Base-by-base conservation (phyloP, 2,329 filamentous ascomycete genomes). In the Tolypocladium ophioglossoides region DNA sequence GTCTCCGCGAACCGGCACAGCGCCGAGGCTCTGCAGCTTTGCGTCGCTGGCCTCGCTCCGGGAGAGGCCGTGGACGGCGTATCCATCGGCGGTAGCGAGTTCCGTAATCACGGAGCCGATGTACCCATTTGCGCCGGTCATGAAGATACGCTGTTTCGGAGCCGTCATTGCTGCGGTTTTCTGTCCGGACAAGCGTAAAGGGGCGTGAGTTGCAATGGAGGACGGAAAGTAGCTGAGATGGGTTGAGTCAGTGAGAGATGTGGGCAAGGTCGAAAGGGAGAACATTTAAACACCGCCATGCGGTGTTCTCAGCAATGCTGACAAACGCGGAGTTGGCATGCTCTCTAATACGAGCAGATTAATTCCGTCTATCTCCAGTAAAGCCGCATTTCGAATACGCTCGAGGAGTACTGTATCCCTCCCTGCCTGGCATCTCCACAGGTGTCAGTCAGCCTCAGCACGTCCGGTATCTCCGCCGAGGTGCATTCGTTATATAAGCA, bases 41-140 rank as follows among this genome's bases (percentile, higher is more conserved):
- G 58, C 61, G 53, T 73, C 71, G 50, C 64, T 65, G 2, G 58
- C 32, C 12, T 68, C 63, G 40, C 59, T 66, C 50, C 74, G 72
- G 4, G 73, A 73, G 2, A 77, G 70, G 6, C 68, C 73, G 51
- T 63, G 62, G 20, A 78, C 71, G 9, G 60, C 54, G 60, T 77
- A 71, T 54, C 73, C 72, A 7, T 67, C 56, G 18, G 62, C 56
- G 37, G 74, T 56, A 54, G 72, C 72, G 32, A 66, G 57, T 41
- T 66, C 59, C 38, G 64, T 66, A 20, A 77, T 55, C n/a, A 61
- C 61, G 4, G 61, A 60, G 54, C 72, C 73, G 38, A 74, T 58
- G 58, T 70, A 73, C 35, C 72, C 72, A 51, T 58, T 69, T 12
- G 66, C 72, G 3, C 72, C 72, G 40, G 72, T 74, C 7, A 75